These are phyloP conservation scores for Helminthosporium solani DNA, from an alignment of 2,329 filamentous ascomycete species.

Conservation along the genomic window DNA sequence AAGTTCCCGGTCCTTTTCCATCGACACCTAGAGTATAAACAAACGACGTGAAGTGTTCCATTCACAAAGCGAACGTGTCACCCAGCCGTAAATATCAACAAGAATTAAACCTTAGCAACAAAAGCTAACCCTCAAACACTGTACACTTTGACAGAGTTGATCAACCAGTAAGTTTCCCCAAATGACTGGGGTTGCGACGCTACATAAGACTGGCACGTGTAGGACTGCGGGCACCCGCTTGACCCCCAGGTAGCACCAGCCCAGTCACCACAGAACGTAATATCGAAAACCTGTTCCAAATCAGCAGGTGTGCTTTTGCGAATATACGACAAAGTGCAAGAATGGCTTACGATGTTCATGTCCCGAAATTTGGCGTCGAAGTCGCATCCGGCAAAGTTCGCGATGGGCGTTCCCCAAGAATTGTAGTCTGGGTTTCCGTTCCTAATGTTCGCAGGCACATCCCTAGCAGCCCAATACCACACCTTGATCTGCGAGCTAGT, in stretches of 20 bases:
- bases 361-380: conserved; percentile 39
- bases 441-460: conserved; percentile 47
- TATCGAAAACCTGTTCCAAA: conserved; percentile 46
- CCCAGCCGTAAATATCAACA: conserved; percentile 1
- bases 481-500: conserved; percentile 46
- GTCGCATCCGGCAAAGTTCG: conserved; percentile 41
- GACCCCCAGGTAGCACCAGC: conserved; percentile 50
- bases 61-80: not conserved
- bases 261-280: conserved; percentile 59
- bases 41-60: not conserved
- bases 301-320: not conserved
- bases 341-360: conserved; percentile 38
- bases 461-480: conserved; percentile 48
- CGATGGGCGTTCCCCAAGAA: conserved; percentile 45
- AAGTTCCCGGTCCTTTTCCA: not conserved
- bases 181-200: conserved; percentile 41
- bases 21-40: not conserved
- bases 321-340: not conserved
- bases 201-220: conserved; percentile 43
- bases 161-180: conserved; percentile 42
- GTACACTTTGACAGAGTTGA: conserved; percentile 44
- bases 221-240: conserved; percentile 29
- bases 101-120: not conserved
- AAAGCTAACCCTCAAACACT: conserved; percentile 22
- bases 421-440: conserved; percentile 44